These are phyloP conservation scores for Aspergillus fijiensis DNA, from an alignment of 2,329 filamentous ascomycete species.

Conservation along the genomic window DNA sequence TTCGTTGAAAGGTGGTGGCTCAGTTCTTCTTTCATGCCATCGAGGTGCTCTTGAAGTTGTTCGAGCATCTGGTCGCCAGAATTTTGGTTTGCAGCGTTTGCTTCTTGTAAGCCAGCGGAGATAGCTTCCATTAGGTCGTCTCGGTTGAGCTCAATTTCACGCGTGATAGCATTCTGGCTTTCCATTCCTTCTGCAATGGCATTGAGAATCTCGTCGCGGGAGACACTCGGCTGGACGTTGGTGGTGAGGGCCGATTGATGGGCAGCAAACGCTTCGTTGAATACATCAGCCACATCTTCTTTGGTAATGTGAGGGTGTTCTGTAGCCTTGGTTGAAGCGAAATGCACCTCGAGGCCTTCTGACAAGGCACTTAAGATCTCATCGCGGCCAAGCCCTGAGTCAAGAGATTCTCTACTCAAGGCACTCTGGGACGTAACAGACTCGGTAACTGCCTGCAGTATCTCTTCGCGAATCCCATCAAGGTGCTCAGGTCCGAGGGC, in stretches of 20 bases:
- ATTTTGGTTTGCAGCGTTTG: constrained; percentile 50
- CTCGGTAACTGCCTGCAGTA: constrained; percentile 34
- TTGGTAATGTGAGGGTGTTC: constrained; percentile 34
- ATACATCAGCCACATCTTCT: constrained; percentile 30
- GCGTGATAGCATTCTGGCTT: constrained; percentile 43
- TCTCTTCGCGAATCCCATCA: constrained; percentile 32
- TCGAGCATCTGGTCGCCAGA: constrained; percentile 61
- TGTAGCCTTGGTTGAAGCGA: constrained; percentile 56
- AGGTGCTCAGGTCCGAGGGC: constrained; percentile 29
- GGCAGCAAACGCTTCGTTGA: constrained; percentile 34
- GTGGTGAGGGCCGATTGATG: constrained; percentile 33
- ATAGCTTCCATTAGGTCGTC: constrained; percentile 60
- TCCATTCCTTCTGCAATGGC: constrained; percentile 61
- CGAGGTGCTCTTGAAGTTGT: constrained; percentile 59
- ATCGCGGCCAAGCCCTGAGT: constrained; percentile 51
- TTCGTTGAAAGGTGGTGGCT: constrained; percentile 79
- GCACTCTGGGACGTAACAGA: constrained; percentile 32
- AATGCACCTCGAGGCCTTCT: constrained; percentile 54
- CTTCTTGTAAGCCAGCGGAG: constrained; percentile 56
- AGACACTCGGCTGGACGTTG: constrained; percentile 45
- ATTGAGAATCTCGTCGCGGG: constrained; percentile 56
- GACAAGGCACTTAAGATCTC: constrained; percentile 61
- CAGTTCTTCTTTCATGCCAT: constrained; percentile 63
- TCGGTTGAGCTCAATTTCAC: constrained; percentile 61
- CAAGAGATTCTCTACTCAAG: constrained; percentile 31